phyloP scores from a whole-genome alignment of 176 grass and related monocot species.

The Microstegium vimineum region DNA sequence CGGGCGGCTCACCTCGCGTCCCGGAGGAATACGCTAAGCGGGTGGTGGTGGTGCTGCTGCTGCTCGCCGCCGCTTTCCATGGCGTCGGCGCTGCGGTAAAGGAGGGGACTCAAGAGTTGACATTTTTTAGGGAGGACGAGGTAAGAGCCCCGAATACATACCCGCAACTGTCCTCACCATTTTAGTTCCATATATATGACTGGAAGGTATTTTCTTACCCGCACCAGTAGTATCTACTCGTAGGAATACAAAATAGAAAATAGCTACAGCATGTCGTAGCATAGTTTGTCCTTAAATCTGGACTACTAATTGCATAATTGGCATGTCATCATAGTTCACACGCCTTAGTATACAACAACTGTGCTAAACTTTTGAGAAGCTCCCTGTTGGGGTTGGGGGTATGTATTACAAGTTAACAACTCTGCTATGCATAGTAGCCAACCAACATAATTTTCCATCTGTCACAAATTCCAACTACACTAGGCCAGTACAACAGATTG shows the following conservation, averaged over 20 bases:
- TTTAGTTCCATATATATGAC: too few relatives aligned
- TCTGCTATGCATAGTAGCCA: background rate
- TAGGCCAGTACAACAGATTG: background rate
- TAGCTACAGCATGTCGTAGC: background rate
- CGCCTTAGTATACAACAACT: background rate
- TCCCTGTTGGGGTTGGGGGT: background rate
- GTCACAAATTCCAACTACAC: background rate
- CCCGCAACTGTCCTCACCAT: too few relatives aligned
- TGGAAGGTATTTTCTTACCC: too few relatives aligned
- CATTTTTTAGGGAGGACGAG: too few relatives aligned
- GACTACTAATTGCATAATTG: background rate
- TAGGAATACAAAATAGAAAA: too few relatives aligned
- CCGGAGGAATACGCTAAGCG: constrained; percentile 43
- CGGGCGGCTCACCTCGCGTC: constrained; percentile 32
- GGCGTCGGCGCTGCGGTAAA: background rate
- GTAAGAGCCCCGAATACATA: too few relatives aligned
- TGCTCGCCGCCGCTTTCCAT: constrained; percentile 7
- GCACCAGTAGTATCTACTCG: too few relatives aligned
- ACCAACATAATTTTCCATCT: background rate
- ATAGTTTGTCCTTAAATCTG: background rate
- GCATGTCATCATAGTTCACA: background rate
- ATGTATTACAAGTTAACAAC: background rate
- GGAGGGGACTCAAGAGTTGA: background rate
- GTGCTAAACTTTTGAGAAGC: background rate
- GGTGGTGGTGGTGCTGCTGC: background rate